phyloP scores from a whole-genome alignment of 2,329 filamentous ascomycete genomes.

The Ceratocystis cubensis region DNA sequence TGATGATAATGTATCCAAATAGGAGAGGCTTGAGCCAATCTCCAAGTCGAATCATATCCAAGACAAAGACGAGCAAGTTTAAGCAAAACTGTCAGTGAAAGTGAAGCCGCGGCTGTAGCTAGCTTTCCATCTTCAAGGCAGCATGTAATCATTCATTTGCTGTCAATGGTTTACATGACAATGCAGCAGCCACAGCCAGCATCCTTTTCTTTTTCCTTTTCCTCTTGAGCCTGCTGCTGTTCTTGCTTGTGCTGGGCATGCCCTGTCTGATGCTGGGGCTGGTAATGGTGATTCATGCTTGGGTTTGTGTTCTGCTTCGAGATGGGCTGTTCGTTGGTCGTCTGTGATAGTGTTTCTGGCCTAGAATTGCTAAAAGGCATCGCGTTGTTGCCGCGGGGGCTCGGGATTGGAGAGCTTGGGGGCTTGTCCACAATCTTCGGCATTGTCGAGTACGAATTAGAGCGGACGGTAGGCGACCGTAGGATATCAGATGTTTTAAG shows the following conservation, averaged over 20 bases:
- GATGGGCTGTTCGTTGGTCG: constrained; percentile 24
- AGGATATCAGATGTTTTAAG: constrained; percentile 34
- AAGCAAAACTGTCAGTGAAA: neutral
- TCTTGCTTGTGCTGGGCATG: constrained; percentile 19
- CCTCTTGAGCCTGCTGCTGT: constrained; percentile 25
- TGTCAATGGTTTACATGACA: constrained; percentile 32
- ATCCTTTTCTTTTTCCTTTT: constrained; percentile 33
- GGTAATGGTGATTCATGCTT: neutral
- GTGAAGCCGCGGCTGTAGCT: neutral
- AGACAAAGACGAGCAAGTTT: constrained; percentile 1
- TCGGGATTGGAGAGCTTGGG: constrained; percentile 27
- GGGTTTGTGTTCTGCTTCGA: neutral
- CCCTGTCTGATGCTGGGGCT: constrained; percentile 2
- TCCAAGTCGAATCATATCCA: too few relatives aligned
- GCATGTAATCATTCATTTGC: neutral
- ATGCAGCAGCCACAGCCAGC: constrained; percentile 40
- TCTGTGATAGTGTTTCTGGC: constrained; percentile 9
- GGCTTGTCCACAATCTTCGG: constrained; percentile 41
- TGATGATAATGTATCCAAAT: too few relatives aligned
- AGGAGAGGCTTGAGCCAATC: too few relatives aligned
- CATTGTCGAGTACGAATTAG: constrained; percentile 47
- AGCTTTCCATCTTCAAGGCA: neutral
- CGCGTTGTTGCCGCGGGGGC: constrained; percentile 24
- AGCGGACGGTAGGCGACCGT: constrained; percentile 33
- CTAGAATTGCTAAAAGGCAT: constrained; percentile 11